Evolutionary conservation across 305 asterid species (phyloP).

Genomic region (Galium porrigens): DNA sequence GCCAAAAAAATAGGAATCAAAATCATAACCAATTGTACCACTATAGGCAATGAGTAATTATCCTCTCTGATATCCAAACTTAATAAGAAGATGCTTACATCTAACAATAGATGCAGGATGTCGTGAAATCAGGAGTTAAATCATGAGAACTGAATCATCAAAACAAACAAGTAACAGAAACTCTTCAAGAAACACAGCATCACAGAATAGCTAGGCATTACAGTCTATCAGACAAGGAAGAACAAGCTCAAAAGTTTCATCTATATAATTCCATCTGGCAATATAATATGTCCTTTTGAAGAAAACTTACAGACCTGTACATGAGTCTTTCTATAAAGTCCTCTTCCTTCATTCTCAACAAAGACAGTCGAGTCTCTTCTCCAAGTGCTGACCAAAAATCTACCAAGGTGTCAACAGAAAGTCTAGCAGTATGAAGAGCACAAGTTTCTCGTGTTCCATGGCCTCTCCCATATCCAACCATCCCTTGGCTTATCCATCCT

Average conservation of each 20-base stretch:
- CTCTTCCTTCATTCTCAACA: constrained; percentile 91
- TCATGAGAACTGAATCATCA: neutral
- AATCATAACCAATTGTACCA: neutral
- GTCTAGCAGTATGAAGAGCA: constrained; percentile 95
- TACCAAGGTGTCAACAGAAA: constrained; percentile 87
- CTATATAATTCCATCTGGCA: neutral
- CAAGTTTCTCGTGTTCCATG: constrained; percentile 94
- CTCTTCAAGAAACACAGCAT: neutral
- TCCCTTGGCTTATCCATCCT: constrained; percentile 98
- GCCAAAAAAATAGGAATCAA: neutral
- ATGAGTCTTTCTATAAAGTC: constrained; percentile 90
- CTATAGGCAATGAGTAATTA: neutral
- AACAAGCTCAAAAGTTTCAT: neutral
- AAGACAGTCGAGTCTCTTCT: constrained; percentile 82
- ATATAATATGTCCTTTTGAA: constrained; percentile 6
- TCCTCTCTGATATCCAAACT: neutral
- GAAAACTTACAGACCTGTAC: constrained; percentile 49
- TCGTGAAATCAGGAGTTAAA: neutral
- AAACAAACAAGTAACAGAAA: neutral
- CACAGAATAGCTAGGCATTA: neutral
- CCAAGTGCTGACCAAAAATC: constrained; percentile 99
- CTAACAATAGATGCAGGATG: neutral
- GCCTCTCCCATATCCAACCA: constrained; percentile 66
- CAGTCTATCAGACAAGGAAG: neutral
- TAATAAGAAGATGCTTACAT: neutral